Base-by-base conservation (phyloP, 805 yeast species). In the Peterozyma xylosa region DNA sequence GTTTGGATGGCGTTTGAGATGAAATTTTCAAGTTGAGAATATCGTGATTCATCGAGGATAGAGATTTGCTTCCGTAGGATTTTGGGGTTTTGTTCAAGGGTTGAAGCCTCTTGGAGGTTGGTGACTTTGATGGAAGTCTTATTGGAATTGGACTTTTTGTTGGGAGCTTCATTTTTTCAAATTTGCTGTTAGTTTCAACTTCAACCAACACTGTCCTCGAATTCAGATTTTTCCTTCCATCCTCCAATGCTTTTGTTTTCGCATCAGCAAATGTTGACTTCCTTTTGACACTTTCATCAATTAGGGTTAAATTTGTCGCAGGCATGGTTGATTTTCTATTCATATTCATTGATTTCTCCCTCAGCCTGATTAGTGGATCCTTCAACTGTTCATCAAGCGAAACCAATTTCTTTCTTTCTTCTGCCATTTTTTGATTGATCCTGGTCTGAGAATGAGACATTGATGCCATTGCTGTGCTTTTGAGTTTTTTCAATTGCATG, bases 171-270 rank as follows among this genome's bases (percentile, higher is more conserved):
- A 21, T 5, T 21, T 7, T 21, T 7, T 21, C 27, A 21, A 21
- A 21, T 21, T 21, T 21, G 27, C 7, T 21, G 7, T 21, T 21
- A 21, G 27, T 21, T 21, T 21, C 27, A 4, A 21, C 27, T 21
- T 21, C 27, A 7, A 21, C 27, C 10, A 39, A 29, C 9, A 41
- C 42, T 11, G 48, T 54, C 29, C 48, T 38, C 5, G 53, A 52
- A 5, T 55, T 50, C 6, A 40, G 42, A 3, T 46, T 48, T 15
- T 47, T 46, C 30, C 45, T 42, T 33, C 49, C 42, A 14, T 47
- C 39, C 9, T 62, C 55, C 10, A 63, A 61, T 4, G 60, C 54
- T 14, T 39, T 54, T 53, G 27, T 43, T 33, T 41, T 46, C 14
- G 46, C 48, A 42, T 52, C 58, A 27, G 50, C 57, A 16, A 41